Evolutionary conservation across 1,284 basidiomycete genomes (phyloP).

Genomic region (Abortiporus biennis): DNA sequence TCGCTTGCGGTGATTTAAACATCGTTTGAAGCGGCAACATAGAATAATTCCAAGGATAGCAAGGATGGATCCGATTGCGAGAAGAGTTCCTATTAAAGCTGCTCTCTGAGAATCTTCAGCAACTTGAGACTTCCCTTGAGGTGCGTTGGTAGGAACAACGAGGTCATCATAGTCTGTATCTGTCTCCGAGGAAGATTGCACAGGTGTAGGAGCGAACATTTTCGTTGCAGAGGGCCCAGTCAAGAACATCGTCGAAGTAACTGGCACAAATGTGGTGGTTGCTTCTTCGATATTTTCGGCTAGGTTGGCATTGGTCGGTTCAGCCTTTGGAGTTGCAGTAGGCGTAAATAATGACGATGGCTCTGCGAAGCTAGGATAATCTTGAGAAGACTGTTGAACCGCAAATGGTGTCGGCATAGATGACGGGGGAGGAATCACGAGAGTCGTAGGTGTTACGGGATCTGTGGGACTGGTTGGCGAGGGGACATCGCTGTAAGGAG

Average conservation of each 20-base stretch:
- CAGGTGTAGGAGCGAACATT: not conserved
- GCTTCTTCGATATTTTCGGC: no score
- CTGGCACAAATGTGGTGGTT: no score
- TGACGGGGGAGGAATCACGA: not conserved
- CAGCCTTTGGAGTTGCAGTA: no score
- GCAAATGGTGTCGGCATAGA: not conserved
- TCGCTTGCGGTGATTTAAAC: no score
- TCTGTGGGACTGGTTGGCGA: no score
- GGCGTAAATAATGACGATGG: not conserved
- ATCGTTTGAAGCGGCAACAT: no score
- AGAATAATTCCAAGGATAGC: slow-evolving; percentile 18
- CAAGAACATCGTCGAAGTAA: not conserved
- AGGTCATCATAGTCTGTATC: no score
- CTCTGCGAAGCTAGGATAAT: not conserved
- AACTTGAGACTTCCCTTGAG: slow-evolving; percentile 10
- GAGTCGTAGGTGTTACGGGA: not conserved
- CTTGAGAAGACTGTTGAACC: not conserved
- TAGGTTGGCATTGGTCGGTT: no score
- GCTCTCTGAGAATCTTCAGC: slow-evolving; percentile 17
- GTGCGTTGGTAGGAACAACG: slow-evolving; percentile 2
- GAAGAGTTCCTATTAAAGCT: slow-evolving; percentile 20
- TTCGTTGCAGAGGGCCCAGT: not conserved
- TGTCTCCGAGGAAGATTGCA: no score
- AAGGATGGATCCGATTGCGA: slow-evolving; percentile 19
- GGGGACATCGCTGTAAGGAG: no score